Base-by-base conservation (phyloP, 306 rosid species). In the Prunus kanzakura region DNA sequence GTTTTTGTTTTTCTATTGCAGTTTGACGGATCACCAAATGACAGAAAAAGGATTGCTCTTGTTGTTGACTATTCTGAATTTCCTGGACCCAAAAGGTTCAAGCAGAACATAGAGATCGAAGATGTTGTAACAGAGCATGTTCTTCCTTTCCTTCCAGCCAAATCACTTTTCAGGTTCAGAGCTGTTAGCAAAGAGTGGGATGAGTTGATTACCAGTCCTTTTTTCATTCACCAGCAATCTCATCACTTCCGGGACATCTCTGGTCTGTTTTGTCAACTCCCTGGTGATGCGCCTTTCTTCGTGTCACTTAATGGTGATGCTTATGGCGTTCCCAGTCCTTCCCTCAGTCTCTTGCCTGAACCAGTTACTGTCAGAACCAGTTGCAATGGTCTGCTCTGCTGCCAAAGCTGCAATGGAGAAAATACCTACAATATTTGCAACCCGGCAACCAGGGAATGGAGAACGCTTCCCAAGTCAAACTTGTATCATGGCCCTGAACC, bases 91-190 rank as follows among this genome's bases (percentile, higher is more conserved):
- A 51, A 43, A 66, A 72, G 69, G 74, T 32, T 32, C 8, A 75
- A 71, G 80, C 19, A 16, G 30, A 13, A 11, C 13, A 1, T 58
- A 60, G 58, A 45, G 35, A 29, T 84, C 23, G 25, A 58, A 54
- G 86, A 81, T 25, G 51, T 51, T 11, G 27, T 81, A 13, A 52
- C 7, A 72, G 56, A 54, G 51, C 56, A 30, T 8, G 79, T 58
- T 46, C 82, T 86, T 69, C 75, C 60, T 2, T 79, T 58, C 8
- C 60, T 86, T 35, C 90, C 86, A 30, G 88, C 90, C 18, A 86
- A 86, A 82, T 55, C 83, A n/a, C 67, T 84, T 0, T 76, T 58
- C 62, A 79, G 83, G 70, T 84, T 81, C 77, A 86, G 51, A 86
- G 7, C 60, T 15, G 86, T 86, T 14, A 69, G 77, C 49, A 81